phyloP scores from a whole-genome alignment of 1,284 basidiomycete genomes.

The Tilletia setariae region DNA sequence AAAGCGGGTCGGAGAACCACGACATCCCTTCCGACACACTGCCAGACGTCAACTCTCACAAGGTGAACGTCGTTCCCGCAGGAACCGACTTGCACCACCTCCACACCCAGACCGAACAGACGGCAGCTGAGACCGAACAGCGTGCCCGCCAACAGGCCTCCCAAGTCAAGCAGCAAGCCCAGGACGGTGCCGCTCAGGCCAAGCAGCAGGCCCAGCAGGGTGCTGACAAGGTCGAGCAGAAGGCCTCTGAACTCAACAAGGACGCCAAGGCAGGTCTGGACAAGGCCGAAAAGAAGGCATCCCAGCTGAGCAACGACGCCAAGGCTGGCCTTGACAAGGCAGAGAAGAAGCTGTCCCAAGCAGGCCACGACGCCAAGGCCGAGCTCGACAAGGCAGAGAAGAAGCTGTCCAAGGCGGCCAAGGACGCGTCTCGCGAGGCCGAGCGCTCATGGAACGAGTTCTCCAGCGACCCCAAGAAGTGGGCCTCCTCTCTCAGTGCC shows the following conservation, averaged over 20 bases:
- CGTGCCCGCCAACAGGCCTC: not conserved
- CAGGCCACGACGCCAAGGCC: conserved; percentile 25
- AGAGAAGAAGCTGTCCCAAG: conserved; percentile 31
- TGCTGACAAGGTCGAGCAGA: not conserved
- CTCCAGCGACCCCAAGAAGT: conserved; percentile 46
- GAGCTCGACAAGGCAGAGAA: conserved; percentile 44
- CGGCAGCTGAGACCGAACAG: not conserved
- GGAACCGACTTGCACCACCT: not conserved
- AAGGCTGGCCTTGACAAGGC: conserved; percentile 39
- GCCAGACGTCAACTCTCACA: conserved; percentile 8
- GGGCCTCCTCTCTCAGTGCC: conserved; percentile 46
- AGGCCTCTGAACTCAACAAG: conserved; percentile 5
- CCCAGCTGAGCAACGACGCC: conserved; percentile 24
- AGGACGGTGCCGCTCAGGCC: not conserved
- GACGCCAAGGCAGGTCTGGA: not conserved
- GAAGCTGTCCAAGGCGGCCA: conserved; percentile 27
- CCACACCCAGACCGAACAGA: conserved; percentile 1
- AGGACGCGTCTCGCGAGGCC: conserved; percentile 25
- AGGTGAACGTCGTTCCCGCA: conserved; percentile 8
- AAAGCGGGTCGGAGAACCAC: not conserved
- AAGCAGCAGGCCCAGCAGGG: not conserved
- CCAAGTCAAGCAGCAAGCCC: not conserved
- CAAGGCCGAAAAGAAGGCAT: conserved; percentile 4
- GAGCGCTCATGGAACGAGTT: conserved; percentile 41
- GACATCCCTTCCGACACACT: not conserved